Base-by-base conservation (phyloP, 805 yeast species). In the Myxozyma lipomycoides region DNA sequence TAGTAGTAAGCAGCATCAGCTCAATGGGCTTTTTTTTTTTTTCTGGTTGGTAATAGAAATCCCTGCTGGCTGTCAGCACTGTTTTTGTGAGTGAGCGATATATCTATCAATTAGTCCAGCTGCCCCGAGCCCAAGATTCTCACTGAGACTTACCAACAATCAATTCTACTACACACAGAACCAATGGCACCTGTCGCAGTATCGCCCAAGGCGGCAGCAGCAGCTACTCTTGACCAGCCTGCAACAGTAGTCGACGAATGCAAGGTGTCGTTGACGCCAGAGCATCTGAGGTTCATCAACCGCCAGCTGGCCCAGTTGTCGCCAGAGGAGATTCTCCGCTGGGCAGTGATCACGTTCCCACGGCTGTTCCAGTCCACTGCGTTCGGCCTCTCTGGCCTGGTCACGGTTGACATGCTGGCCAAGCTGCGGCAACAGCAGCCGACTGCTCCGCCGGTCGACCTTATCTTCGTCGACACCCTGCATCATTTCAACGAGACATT, bases 401-500 rank as follows among this genome's bases (percentile, higher is more conserved):
- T 85, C 26, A 90, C 91, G 10, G 73, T 86, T 39, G 96, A 90
- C 66, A 85, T 90, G 77, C 68, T 90, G 25, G 76, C 84, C 28
- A 79, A 81, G 63, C 61, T 83, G 42, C 65, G 55, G 50, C 64
- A 52, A 34, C 61, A 40, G 37, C 52, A 60, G 47, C 51, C 45
- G 4, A 49, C 52, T n/a, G 55, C 52, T 7, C 66, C 70, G 40
- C 76, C 82, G 0, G 73, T 86, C 4, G 95, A 89, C 48, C 72
- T 90, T 49, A 83, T 91, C 1, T 91, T 91, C 66, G 75, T 90
- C 43, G 97, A 91, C 65, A 91, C 98, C 0, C 71, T 91, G 56
- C 86, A 90, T 64, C 97, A 91, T 67, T 91, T 91, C 74, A 89
- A 91, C n/a, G 98, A 91, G 67, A 91, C 98, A 0, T 70, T 83